Evolutionary conservation across 345 rosid species (phyloP).

Genomic region (Eucalyptus globulus): DNA sequence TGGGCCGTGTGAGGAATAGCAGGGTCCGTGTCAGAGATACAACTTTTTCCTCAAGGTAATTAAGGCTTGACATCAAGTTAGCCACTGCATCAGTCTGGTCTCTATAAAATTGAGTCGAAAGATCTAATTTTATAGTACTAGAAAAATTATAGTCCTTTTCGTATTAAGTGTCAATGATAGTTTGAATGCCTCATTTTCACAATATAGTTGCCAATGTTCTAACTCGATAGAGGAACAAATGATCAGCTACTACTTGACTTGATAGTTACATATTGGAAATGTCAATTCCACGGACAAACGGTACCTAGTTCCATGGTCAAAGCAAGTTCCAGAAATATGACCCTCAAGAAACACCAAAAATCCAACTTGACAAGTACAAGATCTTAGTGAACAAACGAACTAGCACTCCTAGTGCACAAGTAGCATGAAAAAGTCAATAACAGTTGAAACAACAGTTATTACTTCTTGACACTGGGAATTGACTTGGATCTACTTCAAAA

Average conservation of each 20-base stretch:
- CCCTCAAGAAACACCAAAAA: background rate
- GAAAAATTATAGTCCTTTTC: background rate
- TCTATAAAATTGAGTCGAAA: background rate
- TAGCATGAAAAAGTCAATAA: background rate
- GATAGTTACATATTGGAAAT: background rate
- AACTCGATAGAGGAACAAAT: background rate
- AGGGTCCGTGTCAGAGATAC: conserved; percentile 82
- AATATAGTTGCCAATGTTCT: background rate
- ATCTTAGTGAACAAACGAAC: background rate
- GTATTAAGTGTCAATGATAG: background rate
- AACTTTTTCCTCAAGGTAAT: conserved; percentile 86
- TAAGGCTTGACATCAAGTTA: background rate
- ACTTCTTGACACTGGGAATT: background rate
- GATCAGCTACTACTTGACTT: background rate
- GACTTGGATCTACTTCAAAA: background rate
- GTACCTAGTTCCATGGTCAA: background rate
- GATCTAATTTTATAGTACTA: background rate
- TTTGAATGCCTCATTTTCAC: background rate
- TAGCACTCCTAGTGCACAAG: background rate
- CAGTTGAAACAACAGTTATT: background rate
- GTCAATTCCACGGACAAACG: background rate
- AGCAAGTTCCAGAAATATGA: background rate
- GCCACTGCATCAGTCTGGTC: background rate
- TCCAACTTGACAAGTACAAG: background rate
- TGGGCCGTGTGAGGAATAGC: conserved; percentile 86